Base-by-base conservation (phyloP, 371 early-diverging fungal genomes). In the Nematocida displodere region DNA sequence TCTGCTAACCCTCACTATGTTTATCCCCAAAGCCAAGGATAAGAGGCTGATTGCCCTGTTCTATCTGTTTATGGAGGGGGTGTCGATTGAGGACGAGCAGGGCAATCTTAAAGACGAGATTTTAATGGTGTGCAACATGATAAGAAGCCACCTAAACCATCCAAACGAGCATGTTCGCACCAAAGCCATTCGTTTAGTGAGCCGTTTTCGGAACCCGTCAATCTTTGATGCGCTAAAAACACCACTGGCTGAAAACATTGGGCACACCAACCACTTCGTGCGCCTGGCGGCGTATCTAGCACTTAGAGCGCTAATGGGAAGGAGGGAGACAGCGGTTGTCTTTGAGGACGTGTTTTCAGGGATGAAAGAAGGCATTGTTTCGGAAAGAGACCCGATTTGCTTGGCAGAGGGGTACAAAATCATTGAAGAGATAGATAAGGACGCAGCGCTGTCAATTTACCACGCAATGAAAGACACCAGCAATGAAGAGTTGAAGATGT, bases 111-210 rank as follows among this genome's bases (percentile, higher is more conserved):
- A 76, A 34, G 77, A 56, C 11, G 82, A 82, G 56, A 39, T 80
- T 22, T 53, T 82, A n/a, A 56, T 82, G 64, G 33, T 82, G n/a
- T 66, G 65, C 20, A 95, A 97, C 81, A 91, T 94, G 54, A 86
- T 97, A 56, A 85, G 91, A 82, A 94, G 92, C 79, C 97, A 98
- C 84, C 85, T 98, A 42, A 91, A 90, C 82, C 92, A 92, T 84
- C 94, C 97, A 28, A 98, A 98, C 85, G 99, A 98, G 86, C 96
- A 89, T 81, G 91, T 98, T 68, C 88, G 97, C 64, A 96, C 94
- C 28, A 87, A 89, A 1, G 93, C 92, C 15, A 88, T 97, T 75
- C 88, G 95, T 46, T 90, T 94, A 84, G 84, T 96, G 63, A 89
- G 93, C 85, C 93, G 92, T 83, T 86, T 97, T 49, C 87, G 88